Evolutionary conservation across 2,329 filamentous ascomycete genomes (phyloP).

Genomic region (Colletotrichum theobromicola): DNA sequence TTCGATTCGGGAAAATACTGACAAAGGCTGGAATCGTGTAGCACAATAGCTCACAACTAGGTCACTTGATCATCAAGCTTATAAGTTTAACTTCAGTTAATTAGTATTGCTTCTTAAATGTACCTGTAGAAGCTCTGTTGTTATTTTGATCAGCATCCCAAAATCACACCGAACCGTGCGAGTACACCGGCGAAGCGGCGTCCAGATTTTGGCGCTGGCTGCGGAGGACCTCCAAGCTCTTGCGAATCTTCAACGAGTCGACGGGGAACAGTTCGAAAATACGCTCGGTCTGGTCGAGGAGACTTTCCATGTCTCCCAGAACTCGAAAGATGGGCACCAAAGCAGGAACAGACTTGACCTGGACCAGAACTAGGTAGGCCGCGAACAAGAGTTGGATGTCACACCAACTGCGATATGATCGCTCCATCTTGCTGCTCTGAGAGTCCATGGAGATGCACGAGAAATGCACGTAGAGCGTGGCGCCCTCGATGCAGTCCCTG

Average conservation of each 20-base stretch:
- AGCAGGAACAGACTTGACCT: background rate
- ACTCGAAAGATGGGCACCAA: background rate
- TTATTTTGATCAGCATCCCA: background rate
- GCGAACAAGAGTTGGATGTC: conserved; percentile 1
- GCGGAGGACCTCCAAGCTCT: background rate
- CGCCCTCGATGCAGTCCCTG: conserved; percentile 2
- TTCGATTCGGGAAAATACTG: background rate
- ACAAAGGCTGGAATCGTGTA: background rate
- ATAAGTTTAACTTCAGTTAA: background rate
- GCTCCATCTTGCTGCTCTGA: background rate
- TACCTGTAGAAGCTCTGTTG: background rate
- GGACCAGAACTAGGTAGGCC: background rate
- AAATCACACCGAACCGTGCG: background rate
- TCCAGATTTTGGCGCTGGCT: conserved; percentile 7
- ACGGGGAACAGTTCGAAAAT: background rate
- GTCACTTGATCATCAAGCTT: background rate
- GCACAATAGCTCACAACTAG: background rate
- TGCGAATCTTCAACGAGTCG: background rate
- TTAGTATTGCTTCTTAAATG: background rate
- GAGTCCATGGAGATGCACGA: background rate
- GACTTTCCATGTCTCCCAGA: background rate
- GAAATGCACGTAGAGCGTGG: background rate
- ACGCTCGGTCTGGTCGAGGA: background rate
- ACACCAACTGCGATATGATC: conserved; percentile 1
- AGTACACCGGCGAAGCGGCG: background rate